Percentiles rank a stretch among this genome's conserved stretches.
phyloP scores from a whole-genome alignment of 768 basidiomycete genomes.

The Boletus fagicola region DNA sequence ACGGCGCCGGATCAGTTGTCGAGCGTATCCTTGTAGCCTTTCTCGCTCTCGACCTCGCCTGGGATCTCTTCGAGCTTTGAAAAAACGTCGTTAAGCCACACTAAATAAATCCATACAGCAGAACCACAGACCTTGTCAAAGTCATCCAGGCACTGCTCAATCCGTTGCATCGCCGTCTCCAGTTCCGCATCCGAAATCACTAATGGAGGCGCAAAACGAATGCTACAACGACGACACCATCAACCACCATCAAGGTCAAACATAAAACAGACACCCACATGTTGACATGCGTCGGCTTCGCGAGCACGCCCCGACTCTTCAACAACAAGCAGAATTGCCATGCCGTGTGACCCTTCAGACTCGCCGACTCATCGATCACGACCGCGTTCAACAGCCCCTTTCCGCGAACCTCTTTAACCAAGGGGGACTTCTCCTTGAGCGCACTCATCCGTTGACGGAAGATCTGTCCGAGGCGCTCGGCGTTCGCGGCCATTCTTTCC shows the following conservation, averaged over 20 bases:
- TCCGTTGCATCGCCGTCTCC: slow-evolving; percentile 67
- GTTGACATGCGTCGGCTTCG: slow-evolving; percentile 95
- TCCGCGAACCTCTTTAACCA: slow-evolving; percentile 79
- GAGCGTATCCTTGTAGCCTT: slow-evolving; percentile 45
- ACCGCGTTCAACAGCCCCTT: slow-evolving; percentile 90
- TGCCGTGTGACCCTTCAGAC: slow-evolving; percentile 74
- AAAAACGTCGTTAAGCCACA: neutral
- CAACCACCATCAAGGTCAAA: neutral
- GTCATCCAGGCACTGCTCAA: slow-evolving; percentile 74
- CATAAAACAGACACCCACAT: slow-evolving; percentile 55
- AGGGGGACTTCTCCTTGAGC: slow-evolving; percentile 54
- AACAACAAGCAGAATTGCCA: slow-evolving; percentile 95
- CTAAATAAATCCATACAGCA: neutral
- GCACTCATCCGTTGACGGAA: slow-evolving; percentile 68
- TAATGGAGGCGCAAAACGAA: slow-evolving; percentile 94
- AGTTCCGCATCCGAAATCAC: slow-evolving; percentile 91
- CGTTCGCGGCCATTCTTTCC: slow-evolving; percentile 81
- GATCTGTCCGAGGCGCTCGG: slow-evolving; percentile 70
- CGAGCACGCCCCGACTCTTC: slow-evolving; percentile 88
- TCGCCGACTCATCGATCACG: slow-evolving; percentile 84
- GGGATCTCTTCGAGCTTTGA: slow-evolving; percentile 57
- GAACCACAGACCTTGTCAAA: slow-evolving; percentile 63
- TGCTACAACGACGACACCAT: slow-evolving; percentile 43
- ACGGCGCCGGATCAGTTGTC: slow-evolving; percentile 17
- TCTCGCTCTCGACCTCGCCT: slow-evolving; percentile 61